These are phyloP conservation scores for Claviceps sp. DNA, from an alignment of 2,329 filamentous ascomycete species.

Conservation along the genomic window DNA sequence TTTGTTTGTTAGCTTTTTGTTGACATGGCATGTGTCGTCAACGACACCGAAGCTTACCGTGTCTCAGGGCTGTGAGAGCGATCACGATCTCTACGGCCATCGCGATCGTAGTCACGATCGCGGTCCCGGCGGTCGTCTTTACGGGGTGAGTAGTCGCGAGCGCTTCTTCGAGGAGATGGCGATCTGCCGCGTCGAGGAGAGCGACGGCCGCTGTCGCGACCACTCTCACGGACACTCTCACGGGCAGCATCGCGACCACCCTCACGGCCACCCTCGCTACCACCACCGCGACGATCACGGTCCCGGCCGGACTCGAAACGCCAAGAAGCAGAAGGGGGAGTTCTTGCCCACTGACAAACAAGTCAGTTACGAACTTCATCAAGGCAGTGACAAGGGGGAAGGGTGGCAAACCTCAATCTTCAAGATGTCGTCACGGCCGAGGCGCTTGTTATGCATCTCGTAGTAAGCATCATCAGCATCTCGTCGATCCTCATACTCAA, in stretches of 20 bases:
- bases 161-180: conserved; percentile 63
- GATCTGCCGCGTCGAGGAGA: conserved; percentile 58
- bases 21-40: not conserved
- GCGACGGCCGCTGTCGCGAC: conserved; percentile 31
- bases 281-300: conserved; percentile 43
- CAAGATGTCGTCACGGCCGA: conserved; percentile 84
- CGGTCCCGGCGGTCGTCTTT: conserved; percentile 78
- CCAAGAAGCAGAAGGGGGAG: conserved; percentile 95
- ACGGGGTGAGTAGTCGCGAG: conserved; percentile 70
- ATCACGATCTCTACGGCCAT: conserved; percentile 62
- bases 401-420: conserved; percentile 79
- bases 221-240: conserved; percentile 14
- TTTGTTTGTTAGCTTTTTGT: conserved; percentile 14
- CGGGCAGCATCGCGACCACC: conserved; percentile 57
- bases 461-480: conserved; percentile 98
- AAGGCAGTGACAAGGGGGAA: not conserved
- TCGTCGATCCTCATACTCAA: conserved; percentile 96
- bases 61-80: conserved; percentile 59
- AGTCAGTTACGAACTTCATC: conserved; percentile 2
- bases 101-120: conserved; percentile 66
- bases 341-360: conserved; percentile 77
- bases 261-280: conserved; percentile 14
- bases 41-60: conserved; percentile 28
- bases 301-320: conserved; percentile 88
- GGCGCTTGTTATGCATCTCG: conserved; percentile 99